Conservation (phyloP, 2,329 filamentous ascomycete species). For the Epichloe baconii region DNA sequence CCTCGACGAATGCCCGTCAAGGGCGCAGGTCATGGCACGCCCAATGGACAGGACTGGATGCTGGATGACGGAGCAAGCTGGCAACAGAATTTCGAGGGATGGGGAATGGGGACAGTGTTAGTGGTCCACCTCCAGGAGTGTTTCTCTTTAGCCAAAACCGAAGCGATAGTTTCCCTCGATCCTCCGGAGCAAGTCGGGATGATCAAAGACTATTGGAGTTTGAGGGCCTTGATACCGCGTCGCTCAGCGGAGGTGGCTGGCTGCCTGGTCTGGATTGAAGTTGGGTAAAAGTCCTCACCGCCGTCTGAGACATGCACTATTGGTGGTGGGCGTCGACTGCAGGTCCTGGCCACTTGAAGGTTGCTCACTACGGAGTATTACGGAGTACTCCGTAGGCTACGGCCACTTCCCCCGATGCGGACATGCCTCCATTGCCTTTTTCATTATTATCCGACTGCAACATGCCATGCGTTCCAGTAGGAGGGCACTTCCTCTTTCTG, state of each 20-base stretch:
- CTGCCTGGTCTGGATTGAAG: slow-evolving; percentile 22
- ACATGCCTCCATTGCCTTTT: not conserved
- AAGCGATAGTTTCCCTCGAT: slow-evolving; percentile 7
- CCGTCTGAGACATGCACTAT: too few species aligned
- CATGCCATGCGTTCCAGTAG: not conserved
- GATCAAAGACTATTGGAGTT: slow-evolving; percentile 15
- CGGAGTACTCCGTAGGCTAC: too few species aligned
- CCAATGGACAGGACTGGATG: slow-evolving; percentile 43
- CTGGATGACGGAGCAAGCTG: slow-evolving; percentile 43
- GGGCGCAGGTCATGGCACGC: slow-evolving; percentile 13
- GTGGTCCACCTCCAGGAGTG: slow-evolving; percentile 13
- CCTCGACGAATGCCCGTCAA: not conserved
- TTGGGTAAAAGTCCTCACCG: not conserved
- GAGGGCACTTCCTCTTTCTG: not conserved
- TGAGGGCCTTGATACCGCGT: slow-evolving; percentile 18
- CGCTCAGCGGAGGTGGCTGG: slow-evolving; percentile 21
- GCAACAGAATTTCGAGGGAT: slow-evolving; percentile 44
- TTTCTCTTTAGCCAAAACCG: slow-evolving; percentile 17
- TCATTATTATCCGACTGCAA: not conserved
- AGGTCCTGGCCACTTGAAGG: not conserved
- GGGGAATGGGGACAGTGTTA: slow-evolving; percentile 25
- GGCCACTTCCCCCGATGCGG: not conserved
- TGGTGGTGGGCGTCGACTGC: not conserved
- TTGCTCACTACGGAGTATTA: not conserved
- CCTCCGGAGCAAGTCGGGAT: slow-evolving; percentile 2